Evolutionary conservation across 2,329 filamentous ascomycete species (phyloP).

Genomic region (Pseudocercospora eumusae): DNA sequence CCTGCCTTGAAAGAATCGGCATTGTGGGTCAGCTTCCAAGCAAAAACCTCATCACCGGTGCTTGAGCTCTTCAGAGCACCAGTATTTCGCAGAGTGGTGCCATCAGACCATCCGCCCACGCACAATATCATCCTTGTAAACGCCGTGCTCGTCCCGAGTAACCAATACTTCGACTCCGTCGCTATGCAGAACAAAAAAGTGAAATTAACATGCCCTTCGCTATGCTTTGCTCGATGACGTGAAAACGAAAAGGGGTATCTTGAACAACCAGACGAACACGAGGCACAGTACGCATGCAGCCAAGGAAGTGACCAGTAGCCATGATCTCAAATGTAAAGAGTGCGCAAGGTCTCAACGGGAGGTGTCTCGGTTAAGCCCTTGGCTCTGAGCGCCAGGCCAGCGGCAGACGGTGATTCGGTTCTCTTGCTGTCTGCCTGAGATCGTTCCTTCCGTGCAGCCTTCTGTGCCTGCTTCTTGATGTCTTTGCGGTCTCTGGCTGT

Average conservation of each 20-base stretch:
- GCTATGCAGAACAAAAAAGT: slow-evolving; percentile 19
- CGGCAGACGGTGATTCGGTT: slow-evolving; percentile 28
- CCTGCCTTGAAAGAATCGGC: slow-evolving; percentile 14
- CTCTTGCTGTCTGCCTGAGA: slow-evolving; percentile 33
- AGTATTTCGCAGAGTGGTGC: slow-evolving; percentile 13
- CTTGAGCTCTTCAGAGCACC: slow-evolving; percentile 34
- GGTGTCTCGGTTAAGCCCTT: slow-evolving; percentile 40
- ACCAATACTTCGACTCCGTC: slow-evolving; percentile 18
- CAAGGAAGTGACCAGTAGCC: slow-evolving; percentile 13
- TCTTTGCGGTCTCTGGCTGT: slow-evolving; percentile 43
- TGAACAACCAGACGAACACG: slow-evolving; percentile 18
- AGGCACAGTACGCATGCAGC: slow-evolving; percentile 13
- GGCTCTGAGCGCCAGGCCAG: slow-evolving; percentile 37
- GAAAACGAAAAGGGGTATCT: slow-evolving; percentile 25
- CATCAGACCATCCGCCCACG: slow-evolving; percentile 15
- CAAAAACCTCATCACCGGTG: slow-evolving; percentile 23
- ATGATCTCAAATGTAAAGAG: slow-evolving; percentile 41
- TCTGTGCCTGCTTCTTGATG: slow-evolving; percentile 47
- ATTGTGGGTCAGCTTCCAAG: slow-evolving; percentile 5
- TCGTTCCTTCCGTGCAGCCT: slow-evolving; percentile 45
- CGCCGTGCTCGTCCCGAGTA: slow-evolving; percentile 12
- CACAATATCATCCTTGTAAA: slow-evolving; percentile 15
- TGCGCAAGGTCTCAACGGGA: slow-evolving; percentile 41
- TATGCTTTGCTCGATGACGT: slow-evolving; percentile 22
- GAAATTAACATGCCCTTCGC: slow-evolving; percentile 17